These are phyloP conservation scores for Zizania palustris DNA, from an alignment of 202 grass and related monocot species.

Conservation along the genomic window DNA sequence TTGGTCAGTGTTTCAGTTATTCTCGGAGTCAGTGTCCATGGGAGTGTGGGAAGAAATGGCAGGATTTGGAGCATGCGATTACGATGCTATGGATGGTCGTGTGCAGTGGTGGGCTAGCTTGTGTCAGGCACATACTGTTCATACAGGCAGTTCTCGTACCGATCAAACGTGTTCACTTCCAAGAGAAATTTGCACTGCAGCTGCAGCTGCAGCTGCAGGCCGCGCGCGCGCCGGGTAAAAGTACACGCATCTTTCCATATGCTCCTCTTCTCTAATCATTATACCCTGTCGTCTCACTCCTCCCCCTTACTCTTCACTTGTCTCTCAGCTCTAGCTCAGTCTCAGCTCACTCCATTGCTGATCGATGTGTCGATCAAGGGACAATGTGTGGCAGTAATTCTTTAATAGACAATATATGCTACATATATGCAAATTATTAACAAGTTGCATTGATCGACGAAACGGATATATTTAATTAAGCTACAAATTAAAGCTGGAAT, in stretches of 20 bases:
- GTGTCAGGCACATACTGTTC: not conserved
- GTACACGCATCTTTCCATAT: slow-evolving; percentile 42
- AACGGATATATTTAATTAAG: slow-evolving; percentile 3
- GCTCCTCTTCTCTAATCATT: slow-evolving; percentile 19
- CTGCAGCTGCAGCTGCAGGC: too few species aligned
- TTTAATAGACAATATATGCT: too few species aligned
- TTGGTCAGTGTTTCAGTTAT: slow-evolving; percentile 39
- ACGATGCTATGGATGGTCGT: not conserved
- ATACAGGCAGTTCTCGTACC: slow-evolving; percentile 46
- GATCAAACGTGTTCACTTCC: slow-evolving; percentile 51
- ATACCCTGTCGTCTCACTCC: slow-evolving; percentile 23
- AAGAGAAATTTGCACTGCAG: slow-evolving; percentile 34
- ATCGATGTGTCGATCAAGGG: not conserved
- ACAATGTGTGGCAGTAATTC: slow-evolving; percentile 21
- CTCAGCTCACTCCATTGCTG: not conserved
- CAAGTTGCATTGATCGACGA: not conserved
- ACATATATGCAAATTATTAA: too few species aligned
- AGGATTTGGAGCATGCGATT: slow-evolving; percentile 45
- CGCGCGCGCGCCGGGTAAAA: slow-evolving; percentile 36
- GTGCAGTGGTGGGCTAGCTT: not conserved
- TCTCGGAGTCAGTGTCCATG: slow-evolving; percentile 40
- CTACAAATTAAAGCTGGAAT: not conserved
- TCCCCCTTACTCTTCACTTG: not conserved
- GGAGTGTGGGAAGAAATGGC: slow-evolving; percentile 38
- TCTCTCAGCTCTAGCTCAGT: too few species aligned